These are phyloP conservation scores for Botryotinia globosa DNA, from an alignment of 2,329 filamentous ascomycete species.

Conservation along the genomic window DNA sequence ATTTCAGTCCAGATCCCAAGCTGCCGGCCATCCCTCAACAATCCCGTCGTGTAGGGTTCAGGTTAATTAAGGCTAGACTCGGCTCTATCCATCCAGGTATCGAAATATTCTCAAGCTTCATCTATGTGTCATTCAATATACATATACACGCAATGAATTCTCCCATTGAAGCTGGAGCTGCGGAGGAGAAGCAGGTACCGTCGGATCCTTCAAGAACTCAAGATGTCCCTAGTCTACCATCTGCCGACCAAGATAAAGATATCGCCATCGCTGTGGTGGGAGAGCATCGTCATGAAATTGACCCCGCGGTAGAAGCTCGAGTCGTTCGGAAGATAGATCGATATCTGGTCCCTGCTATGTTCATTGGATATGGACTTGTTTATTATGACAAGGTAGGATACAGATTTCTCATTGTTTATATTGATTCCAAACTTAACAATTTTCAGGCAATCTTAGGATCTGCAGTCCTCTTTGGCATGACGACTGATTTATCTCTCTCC, in stretches of 20 bases:
- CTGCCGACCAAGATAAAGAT: constrained; percentile 29
- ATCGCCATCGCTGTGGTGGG: constrained; percentile 36
- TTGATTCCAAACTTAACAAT: not conserved
- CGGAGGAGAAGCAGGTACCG: not conserved
- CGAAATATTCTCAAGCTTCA: not conserved
- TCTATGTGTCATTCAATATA: not conserved
- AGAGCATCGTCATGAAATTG: constrained; percentile 37
- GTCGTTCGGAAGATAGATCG: constrained; percentile 65
- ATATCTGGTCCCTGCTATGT: constrained; percentile 67
- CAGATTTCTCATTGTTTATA: not conserved
- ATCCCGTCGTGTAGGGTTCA: not conserved
- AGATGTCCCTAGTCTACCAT: not conserved
- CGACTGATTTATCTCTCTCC: constrained; percentile 59
- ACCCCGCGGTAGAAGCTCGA: constrained; percentile 52
- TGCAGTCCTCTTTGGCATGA: constrained; percentile 75
- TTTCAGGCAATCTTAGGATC: constrained; percentile 66
- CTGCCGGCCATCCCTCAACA: not conserved
- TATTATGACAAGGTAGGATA: constrained; percentile 63
- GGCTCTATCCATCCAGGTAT: not conserved
- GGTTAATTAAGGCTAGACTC: not conserved
- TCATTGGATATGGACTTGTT: constrained; percentile 61
- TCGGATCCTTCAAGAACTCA: not conserved
- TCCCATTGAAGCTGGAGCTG: too few relatives aligned
- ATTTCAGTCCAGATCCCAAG: not conserved
- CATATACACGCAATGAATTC: not conserved